These are phyloP conservation scores for Fusarium solani-melongenae DNA, from an alignment of 2,329 filamentous ascomycete species.

Conservation along the genomic window DNA sequence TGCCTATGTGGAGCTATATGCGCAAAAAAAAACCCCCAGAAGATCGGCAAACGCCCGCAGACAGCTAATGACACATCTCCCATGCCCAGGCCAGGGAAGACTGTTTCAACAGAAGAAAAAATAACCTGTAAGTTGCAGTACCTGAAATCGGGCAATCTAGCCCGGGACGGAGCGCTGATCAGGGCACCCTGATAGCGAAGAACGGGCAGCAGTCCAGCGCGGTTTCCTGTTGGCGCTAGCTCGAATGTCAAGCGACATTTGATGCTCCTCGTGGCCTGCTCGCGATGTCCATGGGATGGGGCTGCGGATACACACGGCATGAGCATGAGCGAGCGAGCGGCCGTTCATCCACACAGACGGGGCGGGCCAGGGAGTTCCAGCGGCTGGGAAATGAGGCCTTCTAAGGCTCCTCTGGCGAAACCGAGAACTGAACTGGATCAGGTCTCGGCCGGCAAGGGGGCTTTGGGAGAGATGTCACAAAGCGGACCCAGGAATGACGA, in stretches of 20 bases:
- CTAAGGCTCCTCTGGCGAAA: constrained; percentile 23
- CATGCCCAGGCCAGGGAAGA: background rate
- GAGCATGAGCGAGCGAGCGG: background rate
- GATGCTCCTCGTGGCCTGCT: background rate
- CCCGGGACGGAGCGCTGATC: constrained; percentile 10
- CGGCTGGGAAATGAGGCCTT: constrained; percentile 33
- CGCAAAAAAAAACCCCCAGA: constrained; percentile 21
- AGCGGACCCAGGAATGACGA: constrained; percentile 29
- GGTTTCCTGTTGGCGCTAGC: background rate
- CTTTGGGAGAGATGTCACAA: constrained; percentile 18
- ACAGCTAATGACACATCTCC: constrained; percentile 7
- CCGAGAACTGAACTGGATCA: constrained; percentile 6
- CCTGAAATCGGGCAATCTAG: constrained; percentile 7
- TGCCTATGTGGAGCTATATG: constrained; percentile 22
- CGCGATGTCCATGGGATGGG: background rate
- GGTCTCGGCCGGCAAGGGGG: constrained; percentile 1
- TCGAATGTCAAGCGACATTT: constrained; percentile 1
- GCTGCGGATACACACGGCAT: constrained; percentile 9
- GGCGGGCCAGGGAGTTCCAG: constrained; percentile 5
- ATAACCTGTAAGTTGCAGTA: background rate
- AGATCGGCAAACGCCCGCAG: constrained; percentile 2
- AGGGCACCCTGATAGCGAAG: background rate
- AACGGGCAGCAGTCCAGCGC: background rate
- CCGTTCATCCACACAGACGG: background rate
- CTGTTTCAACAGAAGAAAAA: constrained; percentile 21